Evolutionary conservation across 2,329 filamentous ascomycete genomes (phyloP).

Genomic region (Fusarium equiseti): DNA sequence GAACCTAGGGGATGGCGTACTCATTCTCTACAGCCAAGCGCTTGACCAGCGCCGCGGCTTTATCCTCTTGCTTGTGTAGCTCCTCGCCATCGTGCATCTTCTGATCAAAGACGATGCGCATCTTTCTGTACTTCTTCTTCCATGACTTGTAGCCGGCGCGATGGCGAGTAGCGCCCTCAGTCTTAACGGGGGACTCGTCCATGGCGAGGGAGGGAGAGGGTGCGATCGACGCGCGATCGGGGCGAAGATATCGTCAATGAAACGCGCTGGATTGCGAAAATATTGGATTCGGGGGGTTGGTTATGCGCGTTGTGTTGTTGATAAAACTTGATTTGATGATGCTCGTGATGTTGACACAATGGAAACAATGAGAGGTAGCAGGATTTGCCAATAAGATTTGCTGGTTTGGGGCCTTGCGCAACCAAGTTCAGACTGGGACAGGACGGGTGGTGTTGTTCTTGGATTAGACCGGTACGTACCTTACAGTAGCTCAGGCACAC

Average conservation of each 20-base stretch:
- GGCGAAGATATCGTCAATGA: slow-evolving; percentile 5
- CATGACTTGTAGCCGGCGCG: slow-evolving; percentile 73
- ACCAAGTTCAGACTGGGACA: slow-evolving; percentile 19
- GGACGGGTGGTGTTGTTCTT: slow-evolving; percentile 39
- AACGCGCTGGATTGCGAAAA: slow-evolving; percentile 17
- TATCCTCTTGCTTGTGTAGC: slow-evolving; percentile 83
- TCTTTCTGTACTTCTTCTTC: slow-evolving; percentile 97
- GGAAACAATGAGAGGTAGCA: slow-evolving; percentile 24
- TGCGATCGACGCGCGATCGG: slow-evolving; percentile 18
- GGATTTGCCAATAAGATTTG: slow-evolving; percentile 28
- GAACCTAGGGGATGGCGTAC: slow-evolving; percentile 64
- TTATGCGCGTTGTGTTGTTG: slow-evolving; percentile 22
- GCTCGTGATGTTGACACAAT: slow-evolving; percentile 23
- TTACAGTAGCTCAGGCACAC: slow-evolving; percentile 33
- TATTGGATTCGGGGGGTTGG: not conserved
- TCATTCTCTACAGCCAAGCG: slow-evolving; percentile 92
- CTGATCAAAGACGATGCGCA: slow-evolving; percentile 82
- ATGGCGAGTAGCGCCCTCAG: slow-evolving; percentile 58
- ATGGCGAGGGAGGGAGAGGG: slow-evolving; percentile 42
- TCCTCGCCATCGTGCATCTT: slow-evolving; percentile 85
- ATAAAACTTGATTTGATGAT: slow-evolving; percentile 29
- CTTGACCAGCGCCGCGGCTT: slow-evolving; percentile 83
- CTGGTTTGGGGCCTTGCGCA: slow-evolving; percentile 29
- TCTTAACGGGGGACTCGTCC: slow-evolving; percentile 56
- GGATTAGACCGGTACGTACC: slow-evolving; percentile 34